Percentiles rank a stretch among this genome's conserved stretches.
Evolutionary conservation across 495 filamentous ascomycete genomes (phyloP).

Genomic region (Daldinia caldariorum): DNA sequence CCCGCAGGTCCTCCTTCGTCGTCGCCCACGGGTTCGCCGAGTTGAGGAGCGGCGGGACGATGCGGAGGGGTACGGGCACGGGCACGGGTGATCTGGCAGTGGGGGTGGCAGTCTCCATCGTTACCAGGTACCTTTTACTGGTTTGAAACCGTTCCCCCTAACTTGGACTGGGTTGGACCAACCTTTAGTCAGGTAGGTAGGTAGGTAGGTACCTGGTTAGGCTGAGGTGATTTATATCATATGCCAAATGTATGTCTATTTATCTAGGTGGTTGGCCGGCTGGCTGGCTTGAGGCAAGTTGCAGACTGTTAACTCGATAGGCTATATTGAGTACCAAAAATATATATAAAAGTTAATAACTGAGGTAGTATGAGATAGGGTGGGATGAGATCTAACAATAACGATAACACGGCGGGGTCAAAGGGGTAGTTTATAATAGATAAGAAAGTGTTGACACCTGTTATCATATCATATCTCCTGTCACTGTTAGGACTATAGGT

Average conservation of each 20-base stretch:
- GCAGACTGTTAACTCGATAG: not conserved
- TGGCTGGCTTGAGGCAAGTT: not conserved
- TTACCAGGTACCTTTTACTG: no score
- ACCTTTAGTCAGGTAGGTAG: no score
- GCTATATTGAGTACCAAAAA: not conserved
- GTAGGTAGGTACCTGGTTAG: no score
- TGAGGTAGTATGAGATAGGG: not conserved
- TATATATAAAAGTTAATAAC: no score
- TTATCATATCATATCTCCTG: slow-evolving; percentile 1
- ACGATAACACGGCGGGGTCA: slow-evolving; percentile 14
- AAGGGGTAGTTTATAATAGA: slow-evolving; percentile 3
- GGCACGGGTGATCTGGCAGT: slow-evolving; percentile 37
- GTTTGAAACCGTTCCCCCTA: no score
- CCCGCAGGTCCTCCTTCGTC: slow-evolving; percentile 62
- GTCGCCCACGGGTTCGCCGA: slow-evolving; percentile 77
- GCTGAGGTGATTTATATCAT: no score
- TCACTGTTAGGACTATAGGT: no score
- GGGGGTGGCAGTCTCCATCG: not conserved
- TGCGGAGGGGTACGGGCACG: slow-evolving; percentile 53
- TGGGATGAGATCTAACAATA: not conserved
- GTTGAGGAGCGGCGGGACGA: slow-evolving; percentile 74
- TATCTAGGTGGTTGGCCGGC: no score
- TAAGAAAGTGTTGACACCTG: slow-evolving; percentile 15
- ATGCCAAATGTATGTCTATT: no score
- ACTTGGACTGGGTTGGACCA: not conserved